A percentile compares a stretch with the other conserved stretches of the same genome.
Evolutionary conservation across 257 asterid species (phyloP).

Genomic region (Perilla frutescens): DNA sequence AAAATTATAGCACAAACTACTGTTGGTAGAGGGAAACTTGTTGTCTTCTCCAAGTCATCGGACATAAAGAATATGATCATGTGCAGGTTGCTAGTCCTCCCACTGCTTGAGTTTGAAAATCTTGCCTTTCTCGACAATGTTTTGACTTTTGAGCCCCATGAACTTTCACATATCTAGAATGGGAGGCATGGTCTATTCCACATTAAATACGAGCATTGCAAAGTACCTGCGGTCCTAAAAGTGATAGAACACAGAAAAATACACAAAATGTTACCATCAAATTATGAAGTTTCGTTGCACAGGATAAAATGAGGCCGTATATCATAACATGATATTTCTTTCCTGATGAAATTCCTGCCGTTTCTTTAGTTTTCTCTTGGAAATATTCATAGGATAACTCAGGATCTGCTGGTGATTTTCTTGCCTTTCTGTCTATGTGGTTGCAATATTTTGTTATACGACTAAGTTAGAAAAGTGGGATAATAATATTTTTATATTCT

Average conservation of each 20-base stretch:
- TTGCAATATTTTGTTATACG: neutral
- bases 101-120: neutral
- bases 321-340: neutral
- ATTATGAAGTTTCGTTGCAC: too few species aligned
- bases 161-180: neutral
- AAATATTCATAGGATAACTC: too few species aligned
- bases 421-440: neutral
- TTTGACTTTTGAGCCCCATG: slow-evolving; percentile 3
- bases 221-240: neutral
- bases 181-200: neutral
- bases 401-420: neutral
- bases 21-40: neutral
- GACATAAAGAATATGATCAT: neutral
- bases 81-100: neutral
- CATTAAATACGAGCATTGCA: neutral
- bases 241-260: neutral
- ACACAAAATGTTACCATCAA: neutral
- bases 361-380: neutral
- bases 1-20: neutral
- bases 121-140: neutral
- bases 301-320: too few species aligned
- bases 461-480: too few species aligned
- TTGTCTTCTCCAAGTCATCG: neutral
- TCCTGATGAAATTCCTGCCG: neutral
- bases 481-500: too few species aligned